Evolutionary conservation across 495 filamentous ascomycete species (phyloP), one percentile per base, ranked within the genome.

Genomic region (Xylaria grammica): DNA sequence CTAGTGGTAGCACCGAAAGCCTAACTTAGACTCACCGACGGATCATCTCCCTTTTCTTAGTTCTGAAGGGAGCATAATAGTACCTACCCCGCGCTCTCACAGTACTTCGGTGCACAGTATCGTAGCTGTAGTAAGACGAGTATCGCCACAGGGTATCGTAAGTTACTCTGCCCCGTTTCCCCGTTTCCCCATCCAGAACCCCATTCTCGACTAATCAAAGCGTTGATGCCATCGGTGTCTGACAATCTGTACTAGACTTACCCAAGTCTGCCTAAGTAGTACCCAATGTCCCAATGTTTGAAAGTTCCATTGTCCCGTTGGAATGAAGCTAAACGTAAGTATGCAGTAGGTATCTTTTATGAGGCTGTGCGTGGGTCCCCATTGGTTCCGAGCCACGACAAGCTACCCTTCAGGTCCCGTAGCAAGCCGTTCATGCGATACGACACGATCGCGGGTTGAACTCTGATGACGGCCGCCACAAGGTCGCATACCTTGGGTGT

Each of bases 271-370:
- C n/a, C n/a, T n/a, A n/a, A n/a, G n/a, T n/a, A n/a, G n/a, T n/a
- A n/a, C n/a, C n/a, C n/a, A n/a, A n/a, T n/a, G n/a, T n/a, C n/a
- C 54, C 40, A 44, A 22, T 22, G 24, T 17, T 58, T n/a, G 20
- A 50, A 45, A 58, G 54, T 58, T 58, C 54, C 54, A 22, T 58
- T 58, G 54, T 58, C 36, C 38, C 54, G 54, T 58, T 58, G 54
- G 54, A 58, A 32, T 30, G 54, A 45, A 58, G 54, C 54, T 58
- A 58, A 30, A 5, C 34, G 42, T 20, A 46, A 46, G 42, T 46
- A 19, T 7, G 7, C 8, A 49, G 20, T 49, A 4, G 6, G 38
- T 24, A 11, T 54, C 17, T 54, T 24, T 19, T 36, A 29, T 45
- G 24, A 38, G 38, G 38, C 54, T 58, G 17, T 8, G 4, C 45